Percentiles rank a stretch among this genome's conserved stretches.
Evolutionary conservation across 257 asterid genomes (phyloP).

Genomic region (Solanum habrochaites): DNA sequence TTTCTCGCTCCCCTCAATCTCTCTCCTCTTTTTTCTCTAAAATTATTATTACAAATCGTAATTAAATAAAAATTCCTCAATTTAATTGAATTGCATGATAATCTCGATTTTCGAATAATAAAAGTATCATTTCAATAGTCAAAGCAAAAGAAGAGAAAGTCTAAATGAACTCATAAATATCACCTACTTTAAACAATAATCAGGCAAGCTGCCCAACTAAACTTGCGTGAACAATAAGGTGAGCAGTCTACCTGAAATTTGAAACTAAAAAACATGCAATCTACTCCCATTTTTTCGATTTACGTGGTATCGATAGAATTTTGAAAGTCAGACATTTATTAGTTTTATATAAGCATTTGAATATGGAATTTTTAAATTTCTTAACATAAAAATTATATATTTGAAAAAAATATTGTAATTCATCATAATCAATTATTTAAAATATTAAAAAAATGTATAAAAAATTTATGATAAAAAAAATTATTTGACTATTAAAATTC

Average conservation of each 20-base stretch:
- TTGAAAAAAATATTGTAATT: not conserved
- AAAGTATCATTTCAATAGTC: not conserved
- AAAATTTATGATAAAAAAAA: accelerated
- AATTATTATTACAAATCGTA: no score
- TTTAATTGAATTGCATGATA: no score
- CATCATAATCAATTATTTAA: no score
- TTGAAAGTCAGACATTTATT: no score
- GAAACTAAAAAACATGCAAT: not conserved
- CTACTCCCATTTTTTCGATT: not conserved
- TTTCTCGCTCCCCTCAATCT: no score
- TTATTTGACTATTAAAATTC: not conserved
- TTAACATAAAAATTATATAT: no score
- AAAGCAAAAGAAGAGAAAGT: not conserved
- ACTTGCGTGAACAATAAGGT: not conserved
- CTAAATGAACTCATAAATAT: not conserved
- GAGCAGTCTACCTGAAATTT: not conserved
- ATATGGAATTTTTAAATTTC: not conserved
- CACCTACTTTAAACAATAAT: not conserved
- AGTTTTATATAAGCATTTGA: no score
- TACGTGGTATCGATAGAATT: not conserved
- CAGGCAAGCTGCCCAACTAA: not conserved
- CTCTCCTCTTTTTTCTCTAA: no score
- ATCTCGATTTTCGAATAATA: no score
- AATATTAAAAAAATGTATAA: no score
- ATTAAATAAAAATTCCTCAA: no score